These are phyloP conservation scores for Fomitopsis betulina DNA, from an alignment of 1,284 basidiomycete genomes.

Conservation along the genomic window DNA sequence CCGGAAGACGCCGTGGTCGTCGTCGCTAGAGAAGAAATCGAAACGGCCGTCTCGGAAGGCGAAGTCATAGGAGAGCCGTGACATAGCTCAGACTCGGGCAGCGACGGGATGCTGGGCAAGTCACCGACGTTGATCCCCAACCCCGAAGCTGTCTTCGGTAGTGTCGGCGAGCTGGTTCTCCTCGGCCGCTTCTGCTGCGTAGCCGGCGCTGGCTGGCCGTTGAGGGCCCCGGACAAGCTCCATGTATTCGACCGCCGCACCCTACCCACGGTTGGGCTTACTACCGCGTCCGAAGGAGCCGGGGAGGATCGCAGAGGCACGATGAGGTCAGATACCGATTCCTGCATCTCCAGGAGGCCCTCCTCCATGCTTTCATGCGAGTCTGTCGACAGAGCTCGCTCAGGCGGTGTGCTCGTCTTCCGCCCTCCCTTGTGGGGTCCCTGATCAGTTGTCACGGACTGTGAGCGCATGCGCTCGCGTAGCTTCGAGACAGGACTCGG, in stretches of 20 bases:
- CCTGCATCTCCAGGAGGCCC: slow-evolving; percentile 26
- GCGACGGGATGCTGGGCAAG: slow-evolving; percentile 13
- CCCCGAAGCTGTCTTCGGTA: slow-evolving; percentile 12
- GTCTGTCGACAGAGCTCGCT: slow-evolving; percentile 13
- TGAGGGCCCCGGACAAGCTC: slow-evolving; percentile 15
- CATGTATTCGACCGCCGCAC: slow-evolving; percentile 21
- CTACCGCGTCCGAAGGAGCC: slow-evolving; percentile 3
- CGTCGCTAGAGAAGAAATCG: slow-evolving; percentile 21
- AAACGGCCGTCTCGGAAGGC: slow-evolving; percentile 13
- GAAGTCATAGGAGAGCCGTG: slow-evolving; percentile 11
- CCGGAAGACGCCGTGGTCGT: slow-evolving; percentile 19
- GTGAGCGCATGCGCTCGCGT: slow-evolving; percentile 9
- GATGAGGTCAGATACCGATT: slow-evolving; percentile 25
- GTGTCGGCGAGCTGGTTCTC: slow-evolving; percentile 25
- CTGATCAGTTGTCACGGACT: slow-evolving; percentile 11
- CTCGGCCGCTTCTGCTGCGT: slow-evolving; percentile 17
- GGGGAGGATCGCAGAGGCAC: slow-evolving; percentile 14
- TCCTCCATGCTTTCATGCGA: slow-evolving; percentile 28
- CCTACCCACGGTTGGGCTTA: slow-evolving; percentile 3
- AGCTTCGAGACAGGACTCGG: neutral
- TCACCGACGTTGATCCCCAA: slow-evolving; percentile 10
- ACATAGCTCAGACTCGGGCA: slow-evolving; percentile 7
- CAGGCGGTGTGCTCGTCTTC: neutral
- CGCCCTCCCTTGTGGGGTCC: slow-evolving; percentile 1
- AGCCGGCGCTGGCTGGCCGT: neutral